Evolutionary conservation across 495 filamentous ascomycete species (phyloP).

Genomic region (Podospora pseudopauciseta): DNA sequence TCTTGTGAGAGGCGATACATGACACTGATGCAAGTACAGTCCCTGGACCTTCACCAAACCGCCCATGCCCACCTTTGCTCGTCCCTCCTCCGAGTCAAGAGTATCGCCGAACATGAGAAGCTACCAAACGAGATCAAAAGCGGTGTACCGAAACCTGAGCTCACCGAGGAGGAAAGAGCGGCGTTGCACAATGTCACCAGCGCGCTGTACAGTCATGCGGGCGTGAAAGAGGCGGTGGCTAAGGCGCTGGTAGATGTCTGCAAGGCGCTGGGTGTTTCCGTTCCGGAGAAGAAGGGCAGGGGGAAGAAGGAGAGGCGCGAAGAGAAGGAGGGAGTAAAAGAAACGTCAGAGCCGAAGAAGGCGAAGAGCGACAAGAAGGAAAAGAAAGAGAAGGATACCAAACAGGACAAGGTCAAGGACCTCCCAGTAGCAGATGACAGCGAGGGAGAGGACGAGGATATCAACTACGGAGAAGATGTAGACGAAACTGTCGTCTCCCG

Average conservation of each 20-base stretch:
- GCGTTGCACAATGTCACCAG: slow-evolving; percentile 71
- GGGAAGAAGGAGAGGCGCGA: slow-evolving; percentile 22
- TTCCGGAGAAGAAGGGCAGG: slow-evolving; percentile 38
- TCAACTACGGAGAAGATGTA: slow-evolving; percentile 17
- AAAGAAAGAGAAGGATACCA: slow-evolving; percentile 16
- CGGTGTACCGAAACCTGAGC: slow-evolving; percentile 43
- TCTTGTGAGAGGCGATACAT: slow-evolving; percentile 6
- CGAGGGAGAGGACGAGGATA: slow-evolving; percentile 9
- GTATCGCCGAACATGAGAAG: slow-evolving; percentile 51
- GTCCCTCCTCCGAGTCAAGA: slow-evolving; percentile 68
- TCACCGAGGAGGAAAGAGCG: slow-evolving; percentile 45
- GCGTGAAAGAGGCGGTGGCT: slow-evolving; percentile 65
- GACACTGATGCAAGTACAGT: slow-evolving; percentile 11
- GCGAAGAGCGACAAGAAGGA: slow-evolving; percentile 24
- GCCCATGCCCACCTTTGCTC: slow-evolving; percentile 72
- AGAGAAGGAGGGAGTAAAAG: neutral
- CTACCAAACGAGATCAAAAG: slow-evolving; percentile 51
- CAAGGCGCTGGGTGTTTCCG: slow-evolving; percentile 55
- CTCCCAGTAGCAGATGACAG: slow-evolving; percentile 2
- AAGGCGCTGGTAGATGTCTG: slow-evolving; percentile 61
- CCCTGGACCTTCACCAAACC: slow-evolving; percentile 60
- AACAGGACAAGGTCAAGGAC: slow-evolving; percentile 16
- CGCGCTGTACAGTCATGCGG: slow-evolving; percentile 70
- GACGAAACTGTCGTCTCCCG: slow-evolving; percentile 19
- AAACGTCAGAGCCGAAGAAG: slow-evolving; percentile 13